Evolutionary conservation across 495 filamentous ascomycete genomes (phyloP).

Genomic region (Aspergillus olivimuriae): DNA sequence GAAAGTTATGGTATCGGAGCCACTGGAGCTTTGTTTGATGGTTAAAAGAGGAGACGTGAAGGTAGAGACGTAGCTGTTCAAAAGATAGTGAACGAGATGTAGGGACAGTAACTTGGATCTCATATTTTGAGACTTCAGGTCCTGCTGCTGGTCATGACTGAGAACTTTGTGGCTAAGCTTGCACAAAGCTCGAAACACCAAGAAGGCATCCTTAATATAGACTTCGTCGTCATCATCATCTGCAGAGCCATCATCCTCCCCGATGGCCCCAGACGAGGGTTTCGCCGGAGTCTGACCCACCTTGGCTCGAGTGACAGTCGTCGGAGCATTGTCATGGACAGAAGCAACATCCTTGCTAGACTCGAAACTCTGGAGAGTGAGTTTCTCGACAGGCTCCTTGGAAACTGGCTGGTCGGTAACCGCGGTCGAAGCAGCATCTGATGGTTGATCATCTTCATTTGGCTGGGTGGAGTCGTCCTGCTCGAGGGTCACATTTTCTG

Average conservation of each 20-base stretch:
- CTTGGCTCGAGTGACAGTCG: slow-evolving; percentile 81
- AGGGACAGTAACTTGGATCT: slow-evolving; percentile 92
- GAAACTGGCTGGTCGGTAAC: slow-evolving; percentile 48
- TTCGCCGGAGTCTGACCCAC: slow-evolving; percentile 44
- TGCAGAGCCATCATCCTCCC: slow-evolving; percentile 44
- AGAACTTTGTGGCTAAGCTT: slow-evolving; percentile 91
- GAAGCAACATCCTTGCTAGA: slow-evolving; percentile 89
- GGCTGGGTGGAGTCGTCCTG: slow-evolving; percentile 23
- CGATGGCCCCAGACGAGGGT: slow-evolving; percentile 44
- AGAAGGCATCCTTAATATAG: slow-evolving; percentile 91
- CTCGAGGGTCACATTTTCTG: slow-evolving; percentile 33
- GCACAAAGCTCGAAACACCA: slow-evolving; percentile 96
- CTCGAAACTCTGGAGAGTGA: slow-evolving; percentile 94
- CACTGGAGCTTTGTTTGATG: slow-evolving; percentile 81
- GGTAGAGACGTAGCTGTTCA: slow-evolving; percentile 82
- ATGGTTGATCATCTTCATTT: slow-evolving; percentile 40
- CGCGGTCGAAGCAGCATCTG: slow-evolving; percentile 42
- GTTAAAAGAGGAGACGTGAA: slow-evolving; percentile 87
- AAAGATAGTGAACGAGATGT: slow-evolving; percentile 85
- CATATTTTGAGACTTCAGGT: slow-evolving; percentile 91
- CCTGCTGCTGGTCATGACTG: slow-evolving; percentile 82
- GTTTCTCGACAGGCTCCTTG: slow-evolving; percentile 64
- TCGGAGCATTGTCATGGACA: slow-evolving; percentile 84
- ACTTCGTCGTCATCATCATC: slow-evolving; percentile 96
- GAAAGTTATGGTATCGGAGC: slow-evolving; percentile 78